Evolutionary conservation across 2,329 filamentous ascomycete species (phyloP).

Genomic region (Camillea tinctor): DNA sequence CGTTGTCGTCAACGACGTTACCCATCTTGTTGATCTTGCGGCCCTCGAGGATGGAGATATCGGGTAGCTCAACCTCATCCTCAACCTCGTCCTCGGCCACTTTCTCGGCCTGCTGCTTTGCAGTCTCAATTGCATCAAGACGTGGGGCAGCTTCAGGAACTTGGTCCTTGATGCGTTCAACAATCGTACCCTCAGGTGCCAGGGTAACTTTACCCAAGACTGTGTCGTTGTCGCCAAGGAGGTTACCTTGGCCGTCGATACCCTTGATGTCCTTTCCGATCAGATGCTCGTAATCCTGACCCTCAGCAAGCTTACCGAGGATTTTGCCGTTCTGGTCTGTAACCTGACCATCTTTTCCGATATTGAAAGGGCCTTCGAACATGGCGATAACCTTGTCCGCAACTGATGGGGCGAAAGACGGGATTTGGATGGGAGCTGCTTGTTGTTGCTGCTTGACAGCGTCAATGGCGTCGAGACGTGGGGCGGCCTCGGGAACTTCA

Average conservation of each 20-base stretch:
- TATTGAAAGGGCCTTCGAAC: conserved; percentile 38
- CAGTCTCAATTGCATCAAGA: conserved; percentile 37
- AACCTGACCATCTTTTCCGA: conserved; percentile 47
- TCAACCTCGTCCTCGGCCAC: not conserved
- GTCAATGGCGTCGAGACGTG: conserved; percentile 35
- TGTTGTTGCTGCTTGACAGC: conserved; percentile 24
- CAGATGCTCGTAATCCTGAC: conserved; percentile 28
- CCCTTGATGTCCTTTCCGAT: conserved; percentile 65
- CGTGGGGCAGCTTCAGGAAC: conserved; percentile 31
- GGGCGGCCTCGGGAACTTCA: conserved; percentile 30
- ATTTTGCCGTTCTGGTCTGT: conserved; percentile 45
- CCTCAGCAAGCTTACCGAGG: conserved; percentile 32
- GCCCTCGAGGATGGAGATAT: conserved; percentile 37
- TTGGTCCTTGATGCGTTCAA: conserved; percentile 35
- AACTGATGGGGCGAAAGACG: conserved; percentile 32
- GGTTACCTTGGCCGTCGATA: conserved; percentile 63
- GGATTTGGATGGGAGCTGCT: conserved; percentile 26
- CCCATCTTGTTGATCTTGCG: conserved; percentile 45
- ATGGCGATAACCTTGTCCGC: conserved; percentile 33
- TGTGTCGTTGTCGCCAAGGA: conserved; percentile 64
- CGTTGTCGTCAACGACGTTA: conserved; percentile 44
- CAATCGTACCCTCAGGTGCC: conserved; percentile 42
- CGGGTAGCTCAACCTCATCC: conserved; percentile 18
- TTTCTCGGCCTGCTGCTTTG: conserved; percentile 13
- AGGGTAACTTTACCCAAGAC: conserved; percentile 61